Evolutionary conservation across 208 protist genomes (phyloP).

Genomic region (Trichomonas tenax): DNA sequence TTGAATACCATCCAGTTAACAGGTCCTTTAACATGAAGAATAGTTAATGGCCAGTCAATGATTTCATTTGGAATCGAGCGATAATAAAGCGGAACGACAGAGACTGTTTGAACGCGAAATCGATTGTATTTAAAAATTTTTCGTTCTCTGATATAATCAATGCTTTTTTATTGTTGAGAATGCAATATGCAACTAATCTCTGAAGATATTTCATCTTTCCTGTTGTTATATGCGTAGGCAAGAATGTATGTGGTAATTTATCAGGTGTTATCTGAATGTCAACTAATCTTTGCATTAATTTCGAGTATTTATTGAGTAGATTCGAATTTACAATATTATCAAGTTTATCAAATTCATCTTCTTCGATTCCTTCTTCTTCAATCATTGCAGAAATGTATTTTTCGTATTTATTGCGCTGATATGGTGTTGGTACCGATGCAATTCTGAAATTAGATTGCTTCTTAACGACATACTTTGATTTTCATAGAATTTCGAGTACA

Average conservation of each 20-base stretch:
- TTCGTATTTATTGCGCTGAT: not conserved
- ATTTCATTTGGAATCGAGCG: not conserved
- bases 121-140: not conserved
- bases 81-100: not conserved
- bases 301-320: not conserved
- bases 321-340: not conserved
- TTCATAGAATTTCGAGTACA: not conserved
- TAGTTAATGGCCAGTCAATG: not conserved
- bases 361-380: not conserved
- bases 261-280: not conserved
- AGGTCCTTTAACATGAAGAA: not conserved
- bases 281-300: not conserved
- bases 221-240: not conserved
- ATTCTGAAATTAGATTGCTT: not conserved
- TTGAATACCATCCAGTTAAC: not conserved
- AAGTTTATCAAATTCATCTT: not conserved
- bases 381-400: not conserved
- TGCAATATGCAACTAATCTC: not conserved
- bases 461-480: not conserved
- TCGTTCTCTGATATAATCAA: not conserved
- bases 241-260: not conserved
- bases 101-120: not conserved
- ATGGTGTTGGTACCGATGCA: not conserved
- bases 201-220: not conserved
- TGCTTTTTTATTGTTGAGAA: not conserved